phyloP scores from a whole-genome alignment of 441 rosid genomes.

The Populus hybrid region DNA sequence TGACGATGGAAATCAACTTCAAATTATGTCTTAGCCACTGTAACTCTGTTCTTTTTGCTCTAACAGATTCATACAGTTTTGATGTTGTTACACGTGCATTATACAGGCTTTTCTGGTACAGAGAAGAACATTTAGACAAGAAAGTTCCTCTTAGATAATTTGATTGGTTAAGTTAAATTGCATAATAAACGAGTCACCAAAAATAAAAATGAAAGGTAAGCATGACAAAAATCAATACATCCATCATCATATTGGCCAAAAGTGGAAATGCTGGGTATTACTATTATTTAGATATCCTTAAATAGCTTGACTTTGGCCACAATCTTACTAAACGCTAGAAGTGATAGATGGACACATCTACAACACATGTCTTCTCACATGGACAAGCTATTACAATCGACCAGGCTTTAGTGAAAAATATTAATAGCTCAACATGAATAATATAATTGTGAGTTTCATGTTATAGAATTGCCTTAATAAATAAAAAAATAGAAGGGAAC shows the following conservation, averaged over 20 bases:
- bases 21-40: conserved; percentile 64
- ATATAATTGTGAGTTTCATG: not conserved
- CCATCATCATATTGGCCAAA: not conserved
- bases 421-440: not conserved
- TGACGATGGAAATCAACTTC: conserved; percentile 60
- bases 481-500: not conserved
- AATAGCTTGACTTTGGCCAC: not conserved
- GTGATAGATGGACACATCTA: not conserved
- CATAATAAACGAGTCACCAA: not conserved
- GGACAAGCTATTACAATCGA: not conserved
- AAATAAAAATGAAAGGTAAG: conserved; percentile 1
- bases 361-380: not conserved
- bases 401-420: not conserved
- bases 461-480: not conserved
- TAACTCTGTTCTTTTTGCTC: conserved; percentile 50
- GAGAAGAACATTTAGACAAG: conserved; percentile 9
- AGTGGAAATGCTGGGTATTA: not conserved
- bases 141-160: not conserved
- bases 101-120: conserved; percentile 58
- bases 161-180: not conserved
- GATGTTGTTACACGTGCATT: conserved; percentile 53
- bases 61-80: conserved; percentile 68
- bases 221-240: not conserved
- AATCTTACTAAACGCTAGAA: not conserved
- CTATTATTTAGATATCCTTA: not conserved